Conservation (phyloP, 2,329 filamentous ascomycete genomes). For the Aspergillus spinulosporus region DNA sequence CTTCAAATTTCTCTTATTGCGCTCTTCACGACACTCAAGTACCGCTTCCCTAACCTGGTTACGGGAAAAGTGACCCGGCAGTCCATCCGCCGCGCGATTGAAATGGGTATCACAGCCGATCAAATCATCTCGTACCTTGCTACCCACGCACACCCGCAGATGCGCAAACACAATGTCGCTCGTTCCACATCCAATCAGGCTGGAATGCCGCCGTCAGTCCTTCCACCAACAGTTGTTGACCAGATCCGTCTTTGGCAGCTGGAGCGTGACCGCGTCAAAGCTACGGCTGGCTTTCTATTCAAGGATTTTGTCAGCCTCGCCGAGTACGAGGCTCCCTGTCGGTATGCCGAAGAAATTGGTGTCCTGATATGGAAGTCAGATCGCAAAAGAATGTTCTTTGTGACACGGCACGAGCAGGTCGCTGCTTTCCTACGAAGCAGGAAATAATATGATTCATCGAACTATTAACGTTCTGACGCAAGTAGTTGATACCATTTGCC, state of each 20-base stretch:
- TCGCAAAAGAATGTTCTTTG: slow-evolving; percentile 80
- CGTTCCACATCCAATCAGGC: slow-evolving; percentile 42
- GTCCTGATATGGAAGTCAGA: slow-evolving; percentile 87
- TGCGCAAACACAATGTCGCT: slow-evolving; percentile 63
- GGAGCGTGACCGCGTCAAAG: slow-evolving; percentile 90
- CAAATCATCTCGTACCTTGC: slow-evolving; percentile 94
- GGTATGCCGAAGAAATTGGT: slow-evolving; percentile 82
- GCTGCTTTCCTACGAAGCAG: slow-evolving; percentile 72
- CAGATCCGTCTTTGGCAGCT: slow-evolving; percentile 98
- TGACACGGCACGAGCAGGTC: slow-evolving; percentile 86
- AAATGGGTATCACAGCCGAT: slow-evolving; percentile 86
- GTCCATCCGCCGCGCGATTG: slow-evolving; percentile 83
- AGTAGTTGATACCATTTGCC: slow-evolving; percentile 7
- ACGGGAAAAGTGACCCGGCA: slow-evolving; percentile 86
- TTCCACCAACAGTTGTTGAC: slow-evolving; percentile 94
- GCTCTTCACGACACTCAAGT: slow-evolving; percentile 82
- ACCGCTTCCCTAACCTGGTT: slow-evolving; percentile 92
- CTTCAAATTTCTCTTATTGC: slow-evolving; percentile 92
- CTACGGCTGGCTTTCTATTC: slow-evolving; percentile 81
- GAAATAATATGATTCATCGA: slow-evolving; percentile 32
- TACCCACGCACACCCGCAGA: slow-evolving; percentile 91
- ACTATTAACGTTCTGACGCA: not conserved
- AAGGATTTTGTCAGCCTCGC: slow-evolving; percentile 77
- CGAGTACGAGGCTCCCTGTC: slow-evolving; percentile 55
- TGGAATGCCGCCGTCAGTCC: slow-evolving; percentile 58